Conservation (phyloP, 1,284 basidiomycete species). For the Tilletia setariae region DNA sequence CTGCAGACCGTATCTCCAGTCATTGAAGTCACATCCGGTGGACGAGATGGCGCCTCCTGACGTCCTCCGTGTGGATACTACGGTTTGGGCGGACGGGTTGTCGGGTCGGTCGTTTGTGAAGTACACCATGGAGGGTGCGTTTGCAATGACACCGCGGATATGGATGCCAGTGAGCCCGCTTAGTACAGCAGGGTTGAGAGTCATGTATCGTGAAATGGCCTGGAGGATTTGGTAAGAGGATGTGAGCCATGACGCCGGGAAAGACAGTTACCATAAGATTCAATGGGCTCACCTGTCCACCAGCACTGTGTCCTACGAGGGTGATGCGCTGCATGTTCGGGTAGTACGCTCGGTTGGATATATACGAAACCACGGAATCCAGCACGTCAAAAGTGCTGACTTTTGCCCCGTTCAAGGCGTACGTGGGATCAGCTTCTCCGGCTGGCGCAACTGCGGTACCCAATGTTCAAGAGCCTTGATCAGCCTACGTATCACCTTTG, state of each 20-base stretch:
- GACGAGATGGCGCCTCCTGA: not conserved
- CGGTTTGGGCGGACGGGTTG: not conserved
- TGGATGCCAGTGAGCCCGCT: not conserved
- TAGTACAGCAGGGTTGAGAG: conserved; percentile 1
- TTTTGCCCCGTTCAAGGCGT: not conserved
- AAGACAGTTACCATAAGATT: not conserved
- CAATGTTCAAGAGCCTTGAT: not conserved
- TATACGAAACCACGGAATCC: not conserved
- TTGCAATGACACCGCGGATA: conserved; percentile 4
- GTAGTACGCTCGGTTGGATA: not conserved
- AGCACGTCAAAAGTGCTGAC: not conserved
- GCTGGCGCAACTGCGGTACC: not conserved
- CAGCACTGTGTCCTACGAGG: conserved; percentile 6
- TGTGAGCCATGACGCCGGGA: not conserved
- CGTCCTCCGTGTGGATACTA: not conserved
- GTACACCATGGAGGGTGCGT: conserved; percentile 8
- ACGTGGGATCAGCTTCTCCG: not conserved
- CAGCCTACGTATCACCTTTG: no score
- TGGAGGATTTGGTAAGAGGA: not conserved
- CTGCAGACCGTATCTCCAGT: not conserved
- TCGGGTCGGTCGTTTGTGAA: conserved; percentile 5
- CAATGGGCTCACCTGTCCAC: conserved; percentile 4
- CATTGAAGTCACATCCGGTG: conserved; percentile 3
- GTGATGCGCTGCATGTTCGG: conserved; percentile 1
- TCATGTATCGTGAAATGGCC: conserved; percentile 1